phyloP scores from a whole-genome alignment of 2,329 filamentous ascomycete genomes.

The Tolypocladium tropicale region DNA sequence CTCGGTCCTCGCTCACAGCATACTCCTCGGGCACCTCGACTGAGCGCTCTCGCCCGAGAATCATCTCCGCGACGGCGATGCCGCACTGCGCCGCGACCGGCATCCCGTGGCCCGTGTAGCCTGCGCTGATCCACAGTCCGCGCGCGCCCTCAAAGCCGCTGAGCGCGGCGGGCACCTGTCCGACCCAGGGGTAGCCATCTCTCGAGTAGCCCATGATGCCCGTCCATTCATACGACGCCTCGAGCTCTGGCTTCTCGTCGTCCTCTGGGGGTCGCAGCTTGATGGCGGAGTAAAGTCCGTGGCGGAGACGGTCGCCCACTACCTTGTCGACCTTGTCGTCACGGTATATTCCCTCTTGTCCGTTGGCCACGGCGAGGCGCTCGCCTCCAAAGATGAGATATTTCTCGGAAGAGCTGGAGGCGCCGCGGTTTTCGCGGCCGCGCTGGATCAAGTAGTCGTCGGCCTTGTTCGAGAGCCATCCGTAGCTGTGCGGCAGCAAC shows the following conservation, averaged over 20 bases:
- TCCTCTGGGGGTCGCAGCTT: slow-evolving; percentile 24
- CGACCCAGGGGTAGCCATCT: slow-evolving; percentile 62
- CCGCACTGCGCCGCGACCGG: slow-evolving; percentile 59
- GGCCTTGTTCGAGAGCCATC: slow-evolving; percentile 44
- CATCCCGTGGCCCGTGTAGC: slow-evolving; percentile 70
- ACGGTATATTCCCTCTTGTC: slow-evolving; percentile 42
- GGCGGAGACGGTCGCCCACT: slow-evolving; percentile 45
- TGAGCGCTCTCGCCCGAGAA: slow-evolving; percentile 30
- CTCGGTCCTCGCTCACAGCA: slow-evolving; percentile 22
- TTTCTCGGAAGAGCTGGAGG: slow-evolving; percentile 11
- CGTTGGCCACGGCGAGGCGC: slow-evolving; percentile 40
- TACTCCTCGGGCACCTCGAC: slow-evolving; percentile 35
- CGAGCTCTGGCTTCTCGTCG: slow-evolving; percentile 33
- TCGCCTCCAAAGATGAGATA: slow-evolving; percentile 65
- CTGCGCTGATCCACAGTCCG: slow-evolving; percentile 53
- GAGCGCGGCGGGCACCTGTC: slow-evolving; percentile 44
- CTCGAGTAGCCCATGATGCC: slow-evolving; percentile 70
- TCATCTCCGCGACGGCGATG: slow-evolving; percentile 51
- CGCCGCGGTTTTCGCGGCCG: slow-evolving; percentile 27
- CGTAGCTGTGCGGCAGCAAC: slow-evolving; percentile 48
- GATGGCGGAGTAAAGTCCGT: slow-evolving; percentile 29
- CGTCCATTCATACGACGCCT: slow-evolving; percentile 58
- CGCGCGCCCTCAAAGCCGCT: slow-evolving; percentile 30
- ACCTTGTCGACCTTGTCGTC: slow-evolving; percentile 47
- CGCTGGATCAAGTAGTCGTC: slow-evolving; percentile 68